Percentiles rank a stretch among this genome's conserved stretches.
These are phyloP conservation scores for Metschnikowia lochheadii DNA, from an alignment of 805 yeast genomes.

Conservation along the genomic window DNA sequence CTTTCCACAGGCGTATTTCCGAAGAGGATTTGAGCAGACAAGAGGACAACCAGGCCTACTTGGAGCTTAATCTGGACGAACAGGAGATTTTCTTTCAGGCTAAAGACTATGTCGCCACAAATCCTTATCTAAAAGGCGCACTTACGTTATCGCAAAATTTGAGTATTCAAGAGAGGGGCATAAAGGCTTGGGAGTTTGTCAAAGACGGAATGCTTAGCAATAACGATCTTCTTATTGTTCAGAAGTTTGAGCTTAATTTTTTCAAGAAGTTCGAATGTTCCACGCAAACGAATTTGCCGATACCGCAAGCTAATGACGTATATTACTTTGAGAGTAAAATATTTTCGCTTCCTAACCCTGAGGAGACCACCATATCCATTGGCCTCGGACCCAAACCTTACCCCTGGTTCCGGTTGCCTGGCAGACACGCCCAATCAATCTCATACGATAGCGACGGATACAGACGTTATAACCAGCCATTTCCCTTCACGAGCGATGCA, in stretches of 20 bases:
- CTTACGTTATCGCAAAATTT: constrained; percentile 56
- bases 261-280: constrained; percentile 59
- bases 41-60: constrained; percentile 18
- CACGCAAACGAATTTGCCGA: constrained; percentile 76
- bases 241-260: constrained; percentile 60
- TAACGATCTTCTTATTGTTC: constrained; percentile 57
- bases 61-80: constrained; percentile 60
- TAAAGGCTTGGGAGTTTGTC: constrained; percentile 83
- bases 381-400: constrained; percentile 87
- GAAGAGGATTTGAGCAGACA: constrained; percentile 8
- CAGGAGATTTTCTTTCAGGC: constrained; percentile 67
- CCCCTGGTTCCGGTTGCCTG: constrained; percentile 91
- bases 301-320: constrained; percentile 77
- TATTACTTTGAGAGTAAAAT: constrained; percentile 88
- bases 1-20: constrained; percentile 1
- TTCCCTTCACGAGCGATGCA: constrained; percentile 42
- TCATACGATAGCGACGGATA: constrained; percentile 86
- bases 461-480: constrained; percentile 77
- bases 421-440: constrained; percentile 78
- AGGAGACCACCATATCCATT: constrained; percentile 55
- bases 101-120: constrained; percentile 40
- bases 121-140: constrained; percentile 39
- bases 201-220: constrained; percentile 52
- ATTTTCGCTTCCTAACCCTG: constrained; percentile 61
- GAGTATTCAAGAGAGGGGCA: constrained; percentile 80